phyloP scores from a whole-genome alignment of 148 eudicot genomes.

The Spergularia bocconei region DNA sequence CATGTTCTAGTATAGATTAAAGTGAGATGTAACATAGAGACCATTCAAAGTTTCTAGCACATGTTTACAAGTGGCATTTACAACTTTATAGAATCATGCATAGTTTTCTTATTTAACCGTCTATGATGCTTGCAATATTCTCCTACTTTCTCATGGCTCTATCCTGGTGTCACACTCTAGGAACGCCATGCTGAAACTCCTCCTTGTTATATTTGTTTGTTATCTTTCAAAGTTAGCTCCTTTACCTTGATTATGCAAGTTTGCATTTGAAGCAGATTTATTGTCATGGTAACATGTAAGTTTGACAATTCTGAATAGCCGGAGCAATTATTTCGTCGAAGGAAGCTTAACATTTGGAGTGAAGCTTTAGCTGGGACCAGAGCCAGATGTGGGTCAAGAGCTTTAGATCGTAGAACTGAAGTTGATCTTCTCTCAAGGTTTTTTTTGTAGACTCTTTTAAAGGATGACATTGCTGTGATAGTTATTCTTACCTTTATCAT shows the following conservation, averaged over 20 bases:
- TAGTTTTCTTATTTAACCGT: background rate
- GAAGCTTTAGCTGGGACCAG: slow-evolving; percentile 98
- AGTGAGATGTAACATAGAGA: background rate
- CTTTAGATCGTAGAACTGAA: slow-evolving; percentile 67
- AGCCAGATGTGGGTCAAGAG: slow-evolving; percentile 67
- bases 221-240: no score
- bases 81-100: background rate
- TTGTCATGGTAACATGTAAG: background rate
- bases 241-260: background rate
- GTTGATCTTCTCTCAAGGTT: slow-evolving; percentile 88
- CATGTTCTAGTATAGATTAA: slow-evolving; percentile 1
- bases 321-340: slow-evolving; percentile 84
- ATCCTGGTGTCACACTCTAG: background rate
- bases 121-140: background rate
- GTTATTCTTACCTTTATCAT: background rate
- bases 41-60: no score
- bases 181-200: background rate
- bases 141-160: background rate
- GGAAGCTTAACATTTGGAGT: slow-evolving; percentile 60
- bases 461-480: background rate
- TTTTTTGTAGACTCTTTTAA: slow-evolving; percentile 3
- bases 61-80: background rate
- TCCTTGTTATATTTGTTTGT: background rate
- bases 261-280: background rate
- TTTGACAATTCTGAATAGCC: slow-evolving; percentile 53